phyloP scores from a whole-genome alignment of 139 green algal genomes.

The Penium margaritaceum region DNA sequence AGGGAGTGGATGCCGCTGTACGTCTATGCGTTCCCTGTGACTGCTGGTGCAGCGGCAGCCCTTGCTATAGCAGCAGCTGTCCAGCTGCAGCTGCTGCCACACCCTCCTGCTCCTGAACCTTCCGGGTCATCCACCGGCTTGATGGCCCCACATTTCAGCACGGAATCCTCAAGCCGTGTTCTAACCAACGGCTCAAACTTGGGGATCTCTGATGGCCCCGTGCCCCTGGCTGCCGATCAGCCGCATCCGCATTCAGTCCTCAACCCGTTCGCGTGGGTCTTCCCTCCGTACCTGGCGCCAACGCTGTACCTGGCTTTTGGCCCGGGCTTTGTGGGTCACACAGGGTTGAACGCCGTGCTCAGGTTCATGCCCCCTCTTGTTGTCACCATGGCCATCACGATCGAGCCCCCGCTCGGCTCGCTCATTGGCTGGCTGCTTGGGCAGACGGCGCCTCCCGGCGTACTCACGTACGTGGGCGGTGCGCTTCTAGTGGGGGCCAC shows the following conservation, averaged over 20 bases:
- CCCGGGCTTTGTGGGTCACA: slow-evolving; percentile 23
- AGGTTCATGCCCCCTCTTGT: slow-evolving; percentile 57
- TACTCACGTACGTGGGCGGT: not conserved
- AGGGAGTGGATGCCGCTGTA: slow-evolving; percentile 68
- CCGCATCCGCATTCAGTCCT: not conserved
- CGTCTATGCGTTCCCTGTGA: slow-evolving; percentile 67
- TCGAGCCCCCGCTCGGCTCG: slow-evolving; percentile 69
- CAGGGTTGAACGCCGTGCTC: slow-evolving; percentile 37
- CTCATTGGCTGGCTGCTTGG: slow-evolving; percentile 63
- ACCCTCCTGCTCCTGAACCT: not conserved
- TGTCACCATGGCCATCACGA: slow-evolving; percentile 64
- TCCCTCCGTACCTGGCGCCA: not conserved
- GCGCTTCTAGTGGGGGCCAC: not conserved
- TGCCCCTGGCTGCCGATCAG: not conserved
- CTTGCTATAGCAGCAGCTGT: slow-evolving; percentile 2
- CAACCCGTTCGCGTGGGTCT: not conserved
- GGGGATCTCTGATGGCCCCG: too few relatives aligned
- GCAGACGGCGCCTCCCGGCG: slow-evolving; percentile 36
- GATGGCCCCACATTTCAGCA: not conserved
- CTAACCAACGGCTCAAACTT: too few relatives aligned
- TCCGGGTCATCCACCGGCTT: not conserved
- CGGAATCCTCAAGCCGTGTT: not conserved
- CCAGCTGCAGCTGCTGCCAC: not conserved
- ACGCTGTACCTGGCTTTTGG: slow-evolving; percentile 20
- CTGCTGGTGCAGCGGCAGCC: slow-evolving; percentile 15